These are phyloP conservation scores for Malassezia obtusa DNA, from an alignment of 1,284 basidiomycete genomes.

Conservation along the genomic window DNA sequence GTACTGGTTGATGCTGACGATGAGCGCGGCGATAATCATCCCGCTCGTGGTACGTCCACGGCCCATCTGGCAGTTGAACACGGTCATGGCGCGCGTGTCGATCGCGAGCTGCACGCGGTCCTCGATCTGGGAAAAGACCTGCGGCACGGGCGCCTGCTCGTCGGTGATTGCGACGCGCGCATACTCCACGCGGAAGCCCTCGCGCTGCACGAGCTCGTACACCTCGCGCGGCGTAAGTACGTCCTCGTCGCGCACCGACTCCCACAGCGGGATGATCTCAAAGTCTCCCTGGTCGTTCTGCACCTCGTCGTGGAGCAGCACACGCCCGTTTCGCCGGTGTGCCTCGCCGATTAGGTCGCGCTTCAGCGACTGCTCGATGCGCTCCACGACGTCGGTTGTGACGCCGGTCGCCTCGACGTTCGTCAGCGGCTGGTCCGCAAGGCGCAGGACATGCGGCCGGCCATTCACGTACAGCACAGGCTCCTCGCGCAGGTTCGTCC, in stretches of 20 bases:
- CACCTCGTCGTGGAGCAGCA: constrained; percentile 83
- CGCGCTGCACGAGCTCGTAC: constrained; percentile 39
- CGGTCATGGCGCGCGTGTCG: constrained; percentile 28
- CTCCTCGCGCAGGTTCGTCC: constrained; percentile 45
- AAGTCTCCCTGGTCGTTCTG: constrained; percentile 85
- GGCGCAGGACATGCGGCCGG: constrained; percentile 69
- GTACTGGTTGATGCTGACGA: constrained; percentile 36
- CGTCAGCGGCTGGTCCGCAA: constrained; percentile 57
- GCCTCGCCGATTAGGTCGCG: constrained; percentile 77
- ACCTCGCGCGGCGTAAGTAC: constrained; percentile 82
- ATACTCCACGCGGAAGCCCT: constrained; percentile 45
- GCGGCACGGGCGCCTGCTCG: constrained; percentile 46
- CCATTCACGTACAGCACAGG: constrained; percentile 55
- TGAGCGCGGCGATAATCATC: constrained; percentile 44
- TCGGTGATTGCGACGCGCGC: constrained; percentile 46
- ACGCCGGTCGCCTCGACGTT: constrained; percentile 66
- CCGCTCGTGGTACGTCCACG: constrained; percentile 45
- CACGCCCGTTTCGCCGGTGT: constrained; percentile 62
- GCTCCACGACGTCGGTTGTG: constrained; percentile 79
- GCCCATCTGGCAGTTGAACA: constrained; percentile 48
- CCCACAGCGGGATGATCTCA: constrained; percentile 60
- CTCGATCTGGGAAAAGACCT: constrained; percentile 43
- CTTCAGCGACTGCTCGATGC: constrained; percentile 84
- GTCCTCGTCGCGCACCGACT: constrained; percentile 69
- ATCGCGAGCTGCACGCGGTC: constrained; percentile 37